Conservation (phyloP, 768 basidiomycete genomes). For the Russula olivacea region DNA sequence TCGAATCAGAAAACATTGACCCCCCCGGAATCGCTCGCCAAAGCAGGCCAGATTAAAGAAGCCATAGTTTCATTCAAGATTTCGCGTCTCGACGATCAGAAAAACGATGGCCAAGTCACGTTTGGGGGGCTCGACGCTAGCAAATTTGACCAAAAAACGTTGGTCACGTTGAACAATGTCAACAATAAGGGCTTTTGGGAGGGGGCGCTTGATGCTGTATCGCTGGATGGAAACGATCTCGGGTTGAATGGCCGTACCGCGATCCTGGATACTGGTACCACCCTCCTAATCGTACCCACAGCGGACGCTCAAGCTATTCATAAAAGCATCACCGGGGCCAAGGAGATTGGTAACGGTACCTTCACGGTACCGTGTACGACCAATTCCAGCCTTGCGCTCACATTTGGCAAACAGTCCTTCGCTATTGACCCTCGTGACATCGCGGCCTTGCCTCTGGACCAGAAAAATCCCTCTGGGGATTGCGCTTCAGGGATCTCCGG, state of each 20-base stretch:
- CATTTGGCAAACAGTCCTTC: constrained; percentile 54
- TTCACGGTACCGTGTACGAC: constrained; percentile 65
- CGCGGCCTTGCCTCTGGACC: constrained; percentile 47
- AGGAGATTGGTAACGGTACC: constrained; percentile 42
- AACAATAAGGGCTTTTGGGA: constrained; percentile 78
- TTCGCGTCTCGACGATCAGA: constrained; percentile 59
- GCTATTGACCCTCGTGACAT: constrained; percentile 63
- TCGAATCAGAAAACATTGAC: constrained; percentile 62
- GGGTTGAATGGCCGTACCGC: constrained; percentile 59
- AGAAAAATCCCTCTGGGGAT: constrained; percentile 48
- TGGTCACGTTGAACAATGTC: constrained; percentile 58
- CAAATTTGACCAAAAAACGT: constrained; percentile 58
- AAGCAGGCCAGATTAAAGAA: constrained; percentile 48
- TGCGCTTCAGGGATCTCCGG: constrained; percentile 69
- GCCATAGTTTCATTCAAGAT: constrained; percentile 79
- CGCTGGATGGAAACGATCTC: constrained; percentile 49
- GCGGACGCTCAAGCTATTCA: constrained; percentile 53
- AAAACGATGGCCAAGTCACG: constrained; percentile 75
- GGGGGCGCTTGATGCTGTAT: constrained; percentile 51
- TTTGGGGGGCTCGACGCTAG: constrained; percentile 69
- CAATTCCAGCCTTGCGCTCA: constrained; percentile 46
- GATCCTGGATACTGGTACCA: constrained; percentile 52
- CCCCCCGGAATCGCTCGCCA: constrained; percentile 64
- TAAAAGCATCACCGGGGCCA: constrained; percentile 48
- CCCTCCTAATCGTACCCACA: constrained; percentile 38